Evolutionary conservation across 2,329 filamentous ascomycete species (phyloP), one percentile per base, ranked within the genome.

Genomic region (Ilyonectria sp.): DNA sequence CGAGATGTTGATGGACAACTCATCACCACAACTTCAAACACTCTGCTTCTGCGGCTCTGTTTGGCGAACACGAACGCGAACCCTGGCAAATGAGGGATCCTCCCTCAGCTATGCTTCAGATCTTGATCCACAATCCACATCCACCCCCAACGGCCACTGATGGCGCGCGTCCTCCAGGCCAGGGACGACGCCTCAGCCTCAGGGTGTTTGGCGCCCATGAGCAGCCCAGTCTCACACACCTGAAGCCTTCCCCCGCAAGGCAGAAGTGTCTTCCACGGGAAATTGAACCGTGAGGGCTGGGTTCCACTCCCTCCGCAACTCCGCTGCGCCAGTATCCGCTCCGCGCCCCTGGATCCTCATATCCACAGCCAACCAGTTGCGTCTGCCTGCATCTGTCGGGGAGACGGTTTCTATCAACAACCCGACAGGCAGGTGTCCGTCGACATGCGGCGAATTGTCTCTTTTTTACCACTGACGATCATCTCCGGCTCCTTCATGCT

Each of bases 1-100:
- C 29, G n/a, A 21, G 6, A 35, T 17, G 29, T 26, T 52, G 15
- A 52, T 52, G 6, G 26, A 52, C 17, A 29, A 6, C 29, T 19
- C 47, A 50, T 17, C 29, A 52, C 21, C 8, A 5, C 49, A 33
- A 19, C 47, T 33, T 52, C 47, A 33, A 26, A 47, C 44, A 13
- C 44, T 31, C 21, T 8, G 23, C 23, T 50, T 29, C 46, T 33
- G 15, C 26, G 1, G 6, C 17, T 33, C 23, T 52, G 3, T 33
- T 31, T 19, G 15, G 46, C 65, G 37, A 73, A 66, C 19, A 60
- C 70, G 70, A 71, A 71, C 21, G 35, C 70, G 62, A 67, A 9
- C 21, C 60, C 60, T 49, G 44, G 21, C 54, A 58, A 31, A 43
- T 46, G 40, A 72, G 58, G 68, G 53, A 54, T 53, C 60, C 68